Conservation (phyloP, 2,329 filamentous ascomycete genomes). For the Phialophora expanda region DNA sequence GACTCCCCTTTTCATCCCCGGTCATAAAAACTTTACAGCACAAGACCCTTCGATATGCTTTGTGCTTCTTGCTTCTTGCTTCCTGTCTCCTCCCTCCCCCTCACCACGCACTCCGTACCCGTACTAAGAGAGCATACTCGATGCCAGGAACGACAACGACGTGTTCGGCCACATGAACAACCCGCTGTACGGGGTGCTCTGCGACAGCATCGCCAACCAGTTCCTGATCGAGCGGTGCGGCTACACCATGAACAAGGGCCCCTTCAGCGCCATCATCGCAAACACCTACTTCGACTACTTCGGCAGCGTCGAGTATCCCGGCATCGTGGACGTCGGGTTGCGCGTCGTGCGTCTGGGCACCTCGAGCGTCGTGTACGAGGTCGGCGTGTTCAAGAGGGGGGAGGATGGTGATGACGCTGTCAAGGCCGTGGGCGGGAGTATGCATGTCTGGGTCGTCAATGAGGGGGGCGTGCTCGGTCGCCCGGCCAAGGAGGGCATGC, state of each 20-base stretch:
- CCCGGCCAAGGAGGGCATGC: conserved; percentile 71
- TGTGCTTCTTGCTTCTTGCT: background rate
- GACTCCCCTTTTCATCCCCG: too few relatives aligned
- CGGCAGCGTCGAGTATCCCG: conserved; percentile 78
- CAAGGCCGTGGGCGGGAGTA: conserved; percentile 81
- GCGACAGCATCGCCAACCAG: conserved; percentile 87
- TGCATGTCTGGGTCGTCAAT: conserved; percentile 87
- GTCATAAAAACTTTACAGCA: too few relatives aligned
- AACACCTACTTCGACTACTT: conserved; percentile 88
- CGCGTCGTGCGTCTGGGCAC: conserved; percentile 82
- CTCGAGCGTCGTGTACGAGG: conserved; percentile 87
- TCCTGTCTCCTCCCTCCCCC: background rate
- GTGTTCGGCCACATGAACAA: conserved; percentile 97
- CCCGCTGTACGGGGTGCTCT: conserved; percentile 81
- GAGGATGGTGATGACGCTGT: conserved; percentile 65
- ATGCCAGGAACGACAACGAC: conserved; percentile 81
- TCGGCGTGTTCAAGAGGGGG: conserved; percentile 78
- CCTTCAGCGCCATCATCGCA: conserved; percentile 81
- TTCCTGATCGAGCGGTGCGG: conserved; percentile 82
- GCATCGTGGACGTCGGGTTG: conserved; percentile 78
- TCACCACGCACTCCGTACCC: background rate
- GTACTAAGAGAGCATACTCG: background rate
- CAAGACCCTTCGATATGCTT: too few relatives aligned
- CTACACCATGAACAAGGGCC: conserved; percentile 70
- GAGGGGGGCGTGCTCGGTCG: conserved; percentile 53